Conservation (phyloP, 305 asterid genomes). For the Salvia sclarea region DNA sequence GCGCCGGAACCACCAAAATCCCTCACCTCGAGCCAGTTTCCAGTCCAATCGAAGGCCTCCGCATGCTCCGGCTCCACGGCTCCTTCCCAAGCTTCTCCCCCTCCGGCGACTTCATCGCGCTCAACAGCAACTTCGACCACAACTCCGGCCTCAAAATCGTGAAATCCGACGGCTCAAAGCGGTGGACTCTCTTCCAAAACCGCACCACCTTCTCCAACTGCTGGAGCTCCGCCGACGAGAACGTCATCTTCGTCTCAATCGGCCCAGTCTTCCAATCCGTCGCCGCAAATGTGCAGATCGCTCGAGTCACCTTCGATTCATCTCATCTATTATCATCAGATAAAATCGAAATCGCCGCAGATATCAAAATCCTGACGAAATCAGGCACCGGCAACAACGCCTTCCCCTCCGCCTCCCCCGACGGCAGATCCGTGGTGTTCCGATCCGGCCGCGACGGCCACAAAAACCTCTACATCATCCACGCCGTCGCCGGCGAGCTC, state of each 20-base stretch:
- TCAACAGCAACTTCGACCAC: conserved; percentile 49
- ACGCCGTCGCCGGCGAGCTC: conserved; percentile 60
- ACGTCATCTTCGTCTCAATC: conserved; percentile 66
- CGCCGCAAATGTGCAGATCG: conserved; percentile 57
- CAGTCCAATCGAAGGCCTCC: conserved; percentile 48
- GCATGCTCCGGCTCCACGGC: conserved; percentile 53
- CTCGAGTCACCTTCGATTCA: conserved; percentile 62
- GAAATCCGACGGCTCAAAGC: conserved; percentile 65
- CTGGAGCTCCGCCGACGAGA: conserved; percentile 68
- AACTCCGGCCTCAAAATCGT: conserved; percentile 55
- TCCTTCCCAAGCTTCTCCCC: conserved; percentile 71
- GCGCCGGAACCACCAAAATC: conserved; percentile 40
- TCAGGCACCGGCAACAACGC: conserved; percentile 79
- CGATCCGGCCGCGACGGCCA: conserved; percentile 85
- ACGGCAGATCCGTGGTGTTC: conserved; percentile 68
- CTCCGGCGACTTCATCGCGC: conserved; percentile 55
- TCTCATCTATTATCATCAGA: conserved; percentile 36
- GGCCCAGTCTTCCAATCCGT: conserved; percentile 69
- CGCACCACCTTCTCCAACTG: conserved; percentile 56
- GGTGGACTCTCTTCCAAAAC: conserved; percentile 54
- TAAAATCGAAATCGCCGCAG: conserved; percentile 34
- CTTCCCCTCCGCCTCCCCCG: conserved; percentile 80
- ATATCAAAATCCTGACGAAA: conserved; percentile 59
- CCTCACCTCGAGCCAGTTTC: conserved; percentile 53
- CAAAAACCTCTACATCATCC: conserved; percentile 67